Evolutionary conservation across 257 asterid genomes (phyloP), one percentile per base, ranked within the genome.

Genomic region (Nicotiana attenuata): DNA sequence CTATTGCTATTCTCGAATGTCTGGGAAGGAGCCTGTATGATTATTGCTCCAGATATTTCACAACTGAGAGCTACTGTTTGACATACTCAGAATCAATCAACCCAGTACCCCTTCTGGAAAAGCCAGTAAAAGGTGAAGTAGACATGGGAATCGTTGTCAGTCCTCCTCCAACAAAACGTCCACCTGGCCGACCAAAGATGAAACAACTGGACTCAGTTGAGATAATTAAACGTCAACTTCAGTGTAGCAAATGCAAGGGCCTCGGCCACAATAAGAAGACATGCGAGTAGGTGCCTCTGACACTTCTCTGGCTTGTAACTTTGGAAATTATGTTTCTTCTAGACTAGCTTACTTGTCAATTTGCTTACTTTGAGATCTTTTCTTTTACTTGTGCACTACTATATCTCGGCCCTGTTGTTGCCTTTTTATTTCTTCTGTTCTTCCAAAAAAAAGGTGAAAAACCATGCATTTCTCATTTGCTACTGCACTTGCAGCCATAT

Each of bases 201-300:
- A 94, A 94, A 87, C 86, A 90, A 73, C 89, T 87, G 35, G 98
- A 93, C 41, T 87, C 97, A 10, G 90, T 84, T 28, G 97, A 96
- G 85, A 85, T 92, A 31, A 92, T 96, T 29, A 96, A 94, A 85
- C 95, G 99, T 50, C 98, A 96, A 88, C 99, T 96, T 73, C 99
- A 96, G 89, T 96, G 99, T 85, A 94, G 99, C 83, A 89, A 90
- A 88, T 96, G 99, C 93, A 96, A 96, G 88, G 98, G 98, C 61
- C 90, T 96, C 53, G 98, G 99, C 76, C 99, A 96, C 90, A 96
- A 96, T 81, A 93, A 94, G 89, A 96, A 91, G 89, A 94, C 98
- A 1, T 80, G 81, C 75, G 65, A 82, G 83, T 66, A 83, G 41
- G 81, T 50, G 16, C 61, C 33, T 73, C 0, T 24, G 41, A 73